Conservation (phyloP, 495 filamentous ascomycete species). For the Tuber aestivum region DNA sequence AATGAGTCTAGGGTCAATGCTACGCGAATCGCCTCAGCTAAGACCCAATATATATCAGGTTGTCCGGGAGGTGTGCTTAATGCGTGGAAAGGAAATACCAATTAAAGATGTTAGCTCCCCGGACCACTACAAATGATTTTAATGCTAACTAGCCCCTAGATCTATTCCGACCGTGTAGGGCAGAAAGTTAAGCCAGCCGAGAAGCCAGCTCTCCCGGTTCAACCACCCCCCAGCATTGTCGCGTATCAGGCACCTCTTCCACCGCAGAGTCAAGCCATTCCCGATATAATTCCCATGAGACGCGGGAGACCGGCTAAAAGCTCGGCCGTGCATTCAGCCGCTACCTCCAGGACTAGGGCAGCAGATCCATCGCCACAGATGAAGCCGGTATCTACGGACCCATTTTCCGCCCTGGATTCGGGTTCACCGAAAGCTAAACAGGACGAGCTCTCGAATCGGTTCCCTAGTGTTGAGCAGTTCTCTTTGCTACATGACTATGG, state of each 20-base stretch:
- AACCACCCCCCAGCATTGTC: slow-evolving; percentile 40
- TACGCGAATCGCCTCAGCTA: slow-evolving; percentile 72
- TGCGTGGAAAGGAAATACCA: slow-evolving; percentile 83
- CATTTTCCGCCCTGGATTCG: slow-evolving; percentile 81
- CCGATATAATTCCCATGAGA: slow-evolving; percentile 91
- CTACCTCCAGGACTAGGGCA: slow-evolving; percentile 37
- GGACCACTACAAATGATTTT: background rate
- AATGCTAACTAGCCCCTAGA: slow-evolving; percentile 23
- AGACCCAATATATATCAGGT: slow-evolving; percentile 94
- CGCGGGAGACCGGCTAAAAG: slow-evolving; percentile 69
- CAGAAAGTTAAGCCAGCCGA: slow-evolving; percentile 25
- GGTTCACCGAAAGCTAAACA: slow-evolving; percentile 48
- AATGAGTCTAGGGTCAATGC: slow-evolving; percentile 66
- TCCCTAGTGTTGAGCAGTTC: slow-evolving; percentile 91
- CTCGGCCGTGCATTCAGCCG: slow-evolving; percentile 40
- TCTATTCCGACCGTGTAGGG: slow-evolving; percentile 28
- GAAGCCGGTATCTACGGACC: slow-evolving; percentile 66
- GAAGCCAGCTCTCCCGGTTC: slow-evolving; percentile 33
- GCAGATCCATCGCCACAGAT: slow-evolving; percentile 51
- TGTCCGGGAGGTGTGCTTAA: slow-evolving; percentile 71
- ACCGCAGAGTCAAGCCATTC: slow-evolving; percentile 65
- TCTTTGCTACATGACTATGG: slow-evolving; percentile 80
- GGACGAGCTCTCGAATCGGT: slow-evolving; percentile 78
- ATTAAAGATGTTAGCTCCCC: slow-evolving; percentile 73
- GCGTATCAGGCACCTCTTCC: slow-evolving; percentile 59